Evolutionary conservation across 306 rosid species (phyloP).

Genomic region (Pueraria montana): DNA sequence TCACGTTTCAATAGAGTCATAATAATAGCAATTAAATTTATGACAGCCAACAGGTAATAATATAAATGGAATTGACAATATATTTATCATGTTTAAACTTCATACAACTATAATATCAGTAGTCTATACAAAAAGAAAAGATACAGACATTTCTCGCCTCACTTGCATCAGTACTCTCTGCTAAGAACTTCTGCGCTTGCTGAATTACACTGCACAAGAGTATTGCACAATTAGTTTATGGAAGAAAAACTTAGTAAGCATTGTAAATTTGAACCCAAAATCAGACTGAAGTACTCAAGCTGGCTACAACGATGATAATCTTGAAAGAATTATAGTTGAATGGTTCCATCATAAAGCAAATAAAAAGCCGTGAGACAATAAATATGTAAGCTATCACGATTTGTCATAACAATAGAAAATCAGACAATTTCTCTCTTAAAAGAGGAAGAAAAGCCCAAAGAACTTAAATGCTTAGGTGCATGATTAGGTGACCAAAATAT

Average conservation of each 20-base stretch:
- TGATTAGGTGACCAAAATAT: constrained; percentile 41
- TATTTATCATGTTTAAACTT: constrained; percentile 34
- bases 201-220: constrained; percentile 78
- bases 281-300: constrained; percentile 40
- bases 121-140: constrained; percentile 35
- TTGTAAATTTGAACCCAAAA: constrained; percentile 34
- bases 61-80: constrained; percentile 23
- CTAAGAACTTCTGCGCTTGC: constrained; percentile 77
- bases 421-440: constrained; percentile 16
- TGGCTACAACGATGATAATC: constrained; percentile 6
- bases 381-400: constrained; percentile 8
- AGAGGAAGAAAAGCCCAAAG: constrained; percentile 25
- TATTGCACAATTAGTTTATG: constrained; percentile 35
- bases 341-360: constrained; percentile 18
- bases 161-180: constrained; percentile 70
- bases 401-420: constrained; percentile 15
- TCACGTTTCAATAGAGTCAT: constrained; percentile 24
- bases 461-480: constrained; percentile 20
- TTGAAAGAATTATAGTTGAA: constrained; percentile 15
- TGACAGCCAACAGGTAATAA: constrained; percentile 3
- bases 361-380: constrained; percentile 29
- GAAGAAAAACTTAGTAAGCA: constrained; percentile 42
- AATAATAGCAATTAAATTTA: constrained; percentile 18
- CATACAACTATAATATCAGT: constrained; percentile 20
- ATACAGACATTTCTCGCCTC: constrained; percentile 82